Conservation (phyloP, 495 filamentous ascomycete species). For the Lophiotrema nucula region DNA sequence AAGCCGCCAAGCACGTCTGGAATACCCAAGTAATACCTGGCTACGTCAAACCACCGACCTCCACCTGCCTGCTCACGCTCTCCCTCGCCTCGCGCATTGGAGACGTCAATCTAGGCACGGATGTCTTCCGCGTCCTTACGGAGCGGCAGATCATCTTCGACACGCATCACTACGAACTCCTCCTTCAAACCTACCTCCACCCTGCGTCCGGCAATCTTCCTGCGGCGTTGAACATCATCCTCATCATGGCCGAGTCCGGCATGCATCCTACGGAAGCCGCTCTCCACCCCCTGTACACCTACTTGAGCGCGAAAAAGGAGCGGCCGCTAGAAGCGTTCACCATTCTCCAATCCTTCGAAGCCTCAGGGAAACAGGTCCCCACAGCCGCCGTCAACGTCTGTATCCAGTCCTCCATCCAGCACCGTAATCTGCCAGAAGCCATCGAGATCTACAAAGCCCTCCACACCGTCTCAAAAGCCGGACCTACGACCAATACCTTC, state of each 20-base stretch:
- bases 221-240: constrained; percentile 51
- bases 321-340: constrained; percentile 49
- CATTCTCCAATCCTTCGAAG: constrained; percentile 54
- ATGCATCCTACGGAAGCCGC: constrained; percentile 52
- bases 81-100: constrained; percentile 63
- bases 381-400: constrained; percentile 60
- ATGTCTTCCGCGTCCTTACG: constrained; percentile 56
- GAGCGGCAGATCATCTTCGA: constrained; percentile 52
- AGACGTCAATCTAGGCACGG: constrained; percentile 65
- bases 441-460: constrained; percentile 70
- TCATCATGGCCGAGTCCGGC: constrained; percentile 65
- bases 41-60: constrained; percentile 64
- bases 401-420: constrained; percentile 53
- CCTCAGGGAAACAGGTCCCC: constrained; percentile 49
- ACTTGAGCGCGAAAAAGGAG: constrained; percentile 41
- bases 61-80: constrained; percentile 64
- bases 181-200: constrained; percentile 69
- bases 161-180: constrained; percentile 70
- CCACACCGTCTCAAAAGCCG: constrained; percentile 56
- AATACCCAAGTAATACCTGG: constrained; percentile 53
- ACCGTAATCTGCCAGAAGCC: constrained; percentile 52
- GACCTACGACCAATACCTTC: constrained; percentile 62
- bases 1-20: constrained; percentile 60
- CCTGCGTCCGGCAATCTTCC: constrained; percentile 46
- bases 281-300: constrained; percentile 56